These are phyloP conservation scores for Halophytophthora batemanensis DNA, from an alignment of 352 stramenopile species.

Conservation along the genomic window DNA sequence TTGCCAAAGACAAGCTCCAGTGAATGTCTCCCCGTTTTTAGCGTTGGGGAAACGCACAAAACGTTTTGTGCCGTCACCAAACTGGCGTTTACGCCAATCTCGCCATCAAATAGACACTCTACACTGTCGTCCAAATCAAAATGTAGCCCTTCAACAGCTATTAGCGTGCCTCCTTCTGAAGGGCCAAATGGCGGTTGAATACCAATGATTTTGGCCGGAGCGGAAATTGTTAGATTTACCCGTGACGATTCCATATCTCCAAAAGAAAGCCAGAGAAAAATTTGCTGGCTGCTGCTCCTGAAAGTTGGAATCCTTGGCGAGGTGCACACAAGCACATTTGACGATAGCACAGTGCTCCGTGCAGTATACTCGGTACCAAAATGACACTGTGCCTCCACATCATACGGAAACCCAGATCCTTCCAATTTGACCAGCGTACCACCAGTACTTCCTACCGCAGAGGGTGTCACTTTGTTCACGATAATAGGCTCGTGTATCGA, in stretches of 20 bases:
- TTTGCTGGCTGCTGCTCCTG: conserved; percentile 2
- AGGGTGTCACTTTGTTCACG: conserved; percentile 19
- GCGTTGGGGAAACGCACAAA: conserved; percentile 23
- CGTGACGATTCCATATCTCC: conserved; percentile 17
- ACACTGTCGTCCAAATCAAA: conserved; percentile 18
- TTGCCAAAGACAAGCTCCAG: conserved; percentile 30
- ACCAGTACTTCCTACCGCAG: conserved; percentile 17
- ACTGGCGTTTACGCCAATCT: conserved; percentile 5
- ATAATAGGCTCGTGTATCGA: conserved; percentile 8
- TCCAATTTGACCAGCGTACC: conserved; percentile 31
- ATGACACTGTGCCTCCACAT: conserved; percentile 20
- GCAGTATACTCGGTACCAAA: conserved; percentile 23
- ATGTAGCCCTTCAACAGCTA: conserved; percentile 21
- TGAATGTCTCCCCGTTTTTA: conserved; percentile 25
- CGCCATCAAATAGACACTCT: conserved; percentile 33
- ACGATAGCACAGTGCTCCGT: conserved; percentile 20
- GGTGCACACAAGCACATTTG: conserved; percentile 17
- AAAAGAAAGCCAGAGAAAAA: conserved; percentile 39
- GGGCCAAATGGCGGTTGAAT: conserved; percentile 28
- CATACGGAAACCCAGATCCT: conserved; percentile 23
- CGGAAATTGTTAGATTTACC: conserved; percentile 22
- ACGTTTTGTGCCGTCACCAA: conserved; percentile 4
- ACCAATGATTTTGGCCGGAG: conserved; percentile 10
- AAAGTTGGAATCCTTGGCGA: conserved; percentile 13
- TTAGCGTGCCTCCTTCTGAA: conserved; percentile 23